Conservation (phyloP, 169 alveolate species). For the Plasmodium vivax region DNA sequence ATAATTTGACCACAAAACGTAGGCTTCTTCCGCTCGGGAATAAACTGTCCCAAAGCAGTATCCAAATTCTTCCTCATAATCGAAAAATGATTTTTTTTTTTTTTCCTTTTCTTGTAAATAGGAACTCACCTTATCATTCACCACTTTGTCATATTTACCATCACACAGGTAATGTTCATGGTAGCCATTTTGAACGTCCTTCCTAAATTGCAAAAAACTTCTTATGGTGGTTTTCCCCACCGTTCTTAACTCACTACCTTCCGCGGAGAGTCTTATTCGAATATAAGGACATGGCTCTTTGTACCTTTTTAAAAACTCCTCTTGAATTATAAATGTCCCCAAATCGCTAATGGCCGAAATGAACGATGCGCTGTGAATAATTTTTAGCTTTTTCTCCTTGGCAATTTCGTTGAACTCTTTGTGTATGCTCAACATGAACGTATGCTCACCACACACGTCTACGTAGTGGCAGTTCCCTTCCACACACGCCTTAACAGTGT, state of each 20-base stretch:
- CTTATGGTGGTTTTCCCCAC: slow-evolving; percentile 46
- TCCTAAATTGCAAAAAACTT: slow-evolving; percentile 33
- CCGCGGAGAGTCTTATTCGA: slow-evolving; percentile 31
- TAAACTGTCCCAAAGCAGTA: slow-evolving; percentile 52
- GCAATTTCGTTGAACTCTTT: slow-evolving; percentile 64
- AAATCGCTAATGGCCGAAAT: slow-evolving; percentile 67
- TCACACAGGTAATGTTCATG: slow-evolving; percentile 53
- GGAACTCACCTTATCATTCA: not conserved
- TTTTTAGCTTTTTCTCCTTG: slow-evolving; percentile 40
- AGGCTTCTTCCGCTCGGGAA: slow-evolving; percentile 48
- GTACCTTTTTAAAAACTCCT: slow-evolving; percentile 18
- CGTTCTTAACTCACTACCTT: slow-evolving; percentile 35
- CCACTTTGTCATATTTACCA: slow-evolving; percentile 26
- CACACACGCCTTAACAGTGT: slow-evolving; percentile 58
- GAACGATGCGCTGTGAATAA: slow-evolving; percentile 70
- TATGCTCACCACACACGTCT: slow-evolving; percentile 66
- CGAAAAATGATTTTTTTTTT: not conserved
- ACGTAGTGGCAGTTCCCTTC: slow-evolving; percentile 20
- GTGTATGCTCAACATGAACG: slow-evolving; percentile 35
- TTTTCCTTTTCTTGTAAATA: not conserved
- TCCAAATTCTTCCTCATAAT: slow-evolving; percentile 67
- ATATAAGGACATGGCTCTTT: slow-evolving; percentile 37
- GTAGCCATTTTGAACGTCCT: slow-evolving; percentile 19
- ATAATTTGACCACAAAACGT: slow-evolving; percentile 70
- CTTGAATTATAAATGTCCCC: slow-evolving; percentile 60